Conservation (phyloP, 331 rosid genomes). For the Malus hybrid region DNA sequence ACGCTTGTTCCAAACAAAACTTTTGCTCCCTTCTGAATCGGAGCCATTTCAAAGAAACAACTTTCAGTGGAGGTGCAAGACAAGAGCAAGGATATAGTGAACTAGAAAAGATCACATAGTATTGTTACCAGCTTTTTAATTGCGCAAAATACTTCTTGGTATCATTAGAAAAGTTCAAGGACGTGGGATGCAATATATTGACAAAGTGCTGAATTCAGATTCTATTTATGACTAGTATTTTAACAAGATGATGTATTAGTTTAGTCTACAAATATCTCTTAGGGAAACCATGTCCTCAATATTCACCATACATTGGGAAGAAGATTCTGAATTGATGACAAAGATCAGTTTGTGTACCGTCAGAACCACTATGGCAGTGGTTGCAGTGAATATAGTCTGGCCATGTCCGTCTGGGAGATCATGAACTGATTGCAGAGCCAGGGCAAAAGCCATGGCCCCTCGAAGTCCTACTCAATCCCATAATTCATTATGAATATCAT, state of each 20-base stretch:
- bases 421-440: slow-evolving; percentile 87
- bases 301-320: neutral
- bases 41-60: neutral
- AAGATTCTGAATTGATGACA: slow-evolving; percentile 10
- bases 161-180: neutral
- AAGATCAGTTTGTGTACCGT: slow-evolving; percentile 47
- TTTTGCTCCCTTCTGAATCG: neutral
- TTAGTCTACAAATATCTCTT: neutral
- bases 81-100: neutral
- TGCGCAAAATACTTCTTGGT: neutral
- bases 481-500: neutral
- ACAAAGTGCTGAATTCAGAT: neutral
- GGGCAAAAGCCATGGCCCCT: slow-evolving; percentile 99
- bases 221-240: neutral
- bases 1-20: neutral
- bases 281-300: neutral
- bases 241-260: neutral
- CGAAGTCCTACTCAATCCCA: slow-evolving; percentile 64
- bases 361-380: slow-evolving; percentile 90
- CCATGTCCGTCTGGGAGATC: slow-evolving; percentile 99
- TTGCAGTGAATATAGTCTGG: slow-evolving; percentile 92
- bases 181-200: neutral
- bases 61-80: neutral
- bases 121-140: neutral
- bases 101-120: neutral